Conservation (phyloP, 352 stramenopile species). For the Globisporangium paddicum region DNA sequence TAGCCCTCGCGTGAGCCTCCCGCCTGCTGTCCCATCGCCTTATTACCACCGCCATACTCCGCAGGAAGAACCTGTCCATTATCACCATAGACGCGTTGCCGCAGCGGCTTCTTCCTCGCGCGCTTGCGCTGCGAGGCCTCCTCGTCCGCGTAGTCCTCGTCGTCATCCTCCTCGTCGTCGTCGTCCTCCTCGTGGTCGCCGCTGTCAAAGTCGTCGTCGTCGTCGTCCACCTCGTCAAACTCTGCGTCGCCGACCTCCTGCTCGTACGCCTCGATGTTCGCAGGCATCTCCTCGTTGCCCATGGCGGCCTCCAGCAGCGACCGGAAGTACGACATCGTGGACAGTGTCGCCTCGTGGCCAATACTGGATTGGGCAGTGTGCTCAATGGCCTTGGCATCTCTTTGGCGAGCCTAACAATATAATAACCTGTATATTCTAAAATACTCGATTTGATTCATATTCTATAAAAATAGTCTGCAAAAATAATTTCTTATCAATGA, state of each 20-base stretch:
- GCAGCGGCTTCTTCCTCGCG: background rate
- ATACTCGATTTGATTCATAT: no score
- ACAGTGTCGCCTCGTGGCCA: background rate
- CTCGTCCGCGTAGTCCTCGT: constrained; percentile 7
- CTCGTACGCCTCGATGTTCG: constrained; percentile 47
- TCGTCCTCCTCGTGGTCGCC: constrained; percentile 19
- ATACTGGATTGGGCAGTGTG: background rate
- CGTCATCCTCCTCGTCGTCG: constrained; percentile 2
- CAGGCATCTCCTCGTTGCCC: constrained; percentile 50
- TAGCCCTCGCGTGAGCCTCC: background rate
- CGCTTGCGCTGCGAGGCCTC: background rate
- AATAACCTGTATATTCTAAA: background rate
- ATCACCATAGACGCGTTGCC: background rate
- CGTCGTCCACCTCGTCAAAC: constrained; percentile 20
- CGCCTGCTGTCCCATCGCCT: background rate
- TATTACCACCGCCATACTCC: background rate
- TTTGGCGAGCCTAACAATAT: background rate
- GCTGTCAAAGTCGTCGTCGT: constrained; percentile 4
- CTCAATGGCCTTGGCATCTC: constrained; percentile 3
- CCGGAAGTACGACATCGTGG: constrained; percentile 72
- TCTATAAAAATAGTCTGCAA: no score
- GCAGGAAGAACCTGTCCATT: background rate
- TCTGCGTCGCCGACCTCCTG: constrained; percentile 12
- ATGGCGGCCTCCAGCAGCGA: constrained; percentile 81
- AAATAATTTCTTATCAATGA: background rate